Conservation (phyloP, 2,329 filamentous ascomycete species). For the Dothistroma pini region DNA sequence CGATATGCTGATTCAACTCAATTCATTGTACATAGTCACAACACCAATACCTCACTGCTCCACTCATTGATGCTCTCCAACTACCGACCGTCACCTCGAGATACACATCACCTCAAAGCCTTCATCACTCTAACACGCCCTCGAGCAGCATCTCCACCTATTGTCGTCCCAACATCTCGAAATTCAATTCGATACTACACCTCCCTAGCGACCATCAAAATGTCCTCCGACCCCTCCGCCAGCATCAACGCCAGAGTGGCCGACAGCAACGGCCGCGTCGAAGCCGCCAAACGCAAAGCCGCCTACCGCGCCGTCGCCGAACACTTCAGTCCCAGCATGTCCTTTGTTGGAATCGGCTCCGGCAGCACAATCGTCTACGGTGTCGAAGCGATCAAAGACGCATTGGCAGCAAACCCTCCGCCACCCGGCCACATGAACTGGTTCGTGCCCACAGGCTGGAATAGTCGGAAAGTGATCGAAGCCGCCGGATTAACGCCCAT, state of each 20-base stretch:
- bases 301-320: conserved; percentile 71
- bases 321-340: conserved; percentile 61
- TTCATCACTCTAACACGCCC: neutral
- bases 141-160: neutral
- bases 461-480: conserved; percentile 82
- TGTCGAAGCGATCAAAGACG: conserved; percentile 70
- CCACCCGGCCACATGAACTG: conserved; percentile 60
- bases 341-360: conserved; percentile 73
- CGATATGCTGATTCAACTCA: neutral
- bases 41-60: no score
- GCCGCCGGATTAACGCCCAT: conserved; percentile 72
- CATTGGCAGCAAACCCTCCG: conserved; percentile 44
- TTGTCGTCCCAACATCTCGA: neutral
- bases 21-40: neutral
- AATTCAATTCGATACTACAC: neutral
- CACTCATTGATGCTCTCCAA: neutral
- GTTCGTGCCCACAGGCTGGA: conserved; percentile 90
- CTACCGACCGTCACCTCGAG: neutral
- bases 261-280: conserved; percentile 42
- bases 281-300: conserved; percentile 70
- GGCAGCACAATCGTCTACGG: conserved; percentile 81
- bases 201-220: conserved; percentile 2
- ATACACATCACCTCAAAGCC: neutral
- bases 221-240: conserved; percentile 9
- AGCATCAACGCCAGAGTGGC: conserved; percentile 9